Percentiles rank a stretch among this genome's conserved stretches.
These are phyloP conservation scores for Trametes maxima DNA, from an alignment of 768 basidiomycete genomes.

Conservation along the genomic window DNA sequence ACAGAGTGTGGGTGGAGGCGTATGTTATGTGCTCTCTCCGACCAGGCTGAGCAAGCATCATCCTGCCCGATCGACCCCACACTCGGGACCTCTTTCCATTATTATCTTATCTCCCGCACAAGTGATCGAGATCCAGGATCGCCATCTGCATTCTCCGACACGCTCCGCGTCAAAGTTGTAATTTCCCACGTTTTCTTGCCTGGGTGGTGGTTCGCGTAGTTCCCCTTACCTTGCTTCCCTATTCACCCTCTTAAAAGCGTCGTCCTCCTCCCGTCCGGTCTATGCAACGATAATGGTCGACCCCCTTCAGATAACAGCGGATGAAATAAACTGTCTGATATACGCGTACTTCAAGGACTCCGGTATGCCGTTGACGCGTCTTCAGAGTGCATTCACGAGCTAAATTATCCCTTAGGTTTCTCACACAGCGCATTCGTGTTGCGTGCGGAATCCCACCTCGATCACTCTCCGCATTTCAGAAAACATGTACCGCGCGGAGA, in stretches of 20 bases:
- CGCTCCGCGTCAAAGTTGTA: neutral
- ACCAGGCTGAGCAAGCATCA: conserved; percentile 28
- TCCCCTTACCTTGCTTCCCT: neutral
- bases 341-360: conserved; percentile 85
- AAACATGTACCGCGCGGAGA: conserved; percentile 83
- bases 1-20: neutral
- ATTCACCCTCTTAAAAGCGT: neutral
- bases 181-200: neutral
- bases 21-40: neutral
- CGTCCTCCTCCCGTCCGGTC: neutral
- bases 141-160: neutral
- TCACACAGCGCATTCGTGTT: conserved; percentile 82
- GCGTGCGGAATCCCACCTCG: conserved; percentile 71
- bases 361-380: conserved; percentile 44
- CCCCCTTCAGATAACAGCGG: conserved; percentile 69
- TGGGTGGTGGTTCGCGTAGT: neutral
- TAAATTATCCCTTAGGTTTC: conserved; percentile 53
- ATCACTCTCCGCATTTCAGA: conserved; percentile 64
- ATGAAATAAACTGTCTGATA: conserved; percentile 84
- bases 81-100: conserved; percentile 3
- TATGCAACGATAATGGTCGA: conserved; percentile 26
- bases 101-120: conserved; percentile 21
- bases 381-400: neutral
- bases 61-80: conserved; percentile 4
- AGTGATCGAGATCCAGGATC: neutral